phyloP scores from a whole-genome alignment of 2,329 filamentous ascomycete species.

The Fusarium sp. region DNA sequence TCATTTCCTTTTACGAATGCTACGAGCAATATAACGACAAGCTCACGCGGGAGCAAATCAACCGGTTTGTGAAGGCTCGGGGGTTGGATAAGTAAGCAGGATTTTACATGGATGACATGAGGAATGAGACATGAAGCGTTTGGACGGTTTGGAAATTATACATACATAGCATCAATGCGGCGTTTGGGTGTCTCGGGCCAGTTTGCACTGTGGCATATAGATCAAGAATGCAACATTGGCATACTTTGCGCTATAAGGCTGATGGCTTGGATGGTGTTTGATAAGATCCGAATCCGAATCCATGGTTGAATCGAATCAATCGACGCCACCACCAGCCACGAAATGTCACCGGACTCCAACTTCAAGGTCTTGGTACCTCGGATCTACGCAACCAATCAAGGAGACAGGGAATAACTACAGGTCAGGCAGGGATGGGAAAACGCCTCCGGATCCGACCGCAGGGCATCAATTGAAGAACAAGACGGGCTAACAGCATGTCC shows the following conservation, averaged over 20 bases:
- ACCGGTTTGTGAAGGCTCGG: conserved; percentile 69
- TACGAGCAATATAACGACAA: conserved; percentile 72
- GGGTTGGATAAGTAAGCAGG: conserved; percentile 62
- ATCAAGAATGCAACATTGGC: background rate
- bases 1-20: conserved; percentile 88
- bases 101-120: conserved; percentile 15
- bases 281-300: background rate
- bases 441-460: background rate
- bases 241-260: background rate
- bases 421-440: background rate
- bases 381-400: conserved; percentile 1
- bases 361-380: background rate
- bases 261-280: background rate
- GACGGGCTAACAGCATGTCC: conserved; percentile 1
- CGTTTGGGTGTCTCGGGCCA: conserved; percentile 24
- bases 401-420: background rate
- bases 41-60: conserved; percentile 68
- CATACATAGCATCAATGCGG: conserved; percentile 8
- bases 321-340: conserved; percentile 1
- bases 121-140: conserved; percentile 41
- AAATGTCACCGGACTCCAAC: background rate
- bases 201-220: background rate
- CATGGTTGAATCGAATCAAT: background rate
- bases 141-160: conserved; percentile 7
- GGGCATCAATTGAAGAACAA: conserved; percentile 3